Evolutionary conservation across 163 green algal genomes (phyloP).

Genomic region (Scenedesmus sp.): DNA sequence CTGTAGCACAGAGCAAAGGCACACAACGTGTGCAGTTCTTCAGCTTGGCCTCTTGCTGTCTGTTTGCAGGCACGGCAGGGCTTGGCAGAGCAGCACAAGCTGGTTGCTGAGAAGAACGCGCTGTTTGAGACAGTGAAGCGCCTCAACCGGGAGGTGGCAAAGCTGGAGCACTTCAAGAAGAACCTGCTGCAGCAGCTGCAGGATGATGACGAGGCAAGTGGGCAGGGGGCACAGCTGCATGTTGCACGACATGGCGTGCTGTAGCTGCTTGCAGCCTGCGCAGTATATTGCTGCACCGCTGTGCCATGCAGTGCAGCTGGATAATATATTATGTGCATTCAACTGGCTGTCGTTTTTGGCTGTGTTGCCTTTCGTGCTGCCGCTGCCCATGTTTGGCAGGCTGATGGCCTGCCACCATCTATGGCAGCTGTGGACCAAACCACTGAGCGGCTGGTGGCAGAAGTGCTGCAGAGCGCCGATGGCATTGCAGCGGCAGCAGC

Average conservation of each 20-base stretch:
- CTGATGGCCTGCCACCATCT: constrained; percentile 41
- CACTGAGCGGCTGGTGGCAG: constrained; percentile 65
- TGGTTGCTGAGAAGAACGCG: constrained; percentile 73
- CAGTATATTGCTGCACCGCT: not conserved
- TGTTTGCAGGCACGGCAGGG: constrained; percentile 61
- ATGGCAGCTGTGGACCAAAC: constrained; percentile 63
- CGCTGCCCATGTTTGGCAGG: not conserved
- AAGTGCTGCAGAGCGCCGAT: constrained; percentile 65
- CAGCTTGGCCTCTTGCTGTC: not conserved
- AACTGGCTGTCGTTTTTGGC: no score
- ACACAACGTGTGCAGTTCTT: no score
- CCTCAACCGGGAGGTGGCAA: constrained; percentile 77
- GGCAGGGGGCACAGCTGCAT: not conserved
- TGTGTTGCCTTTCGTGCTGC: not conserved
- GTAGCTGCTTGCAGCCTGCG: not conserved
- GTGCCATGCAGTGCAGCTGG: not conserved
- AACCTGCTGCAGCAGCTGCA: constrained; percentile 81
- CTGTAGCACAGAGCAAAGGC: no score
- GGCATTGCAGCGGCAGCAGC: constrained; percentile 36
- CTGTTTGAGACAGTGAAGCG: constrained; percentile 79
- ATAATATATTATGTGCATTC: not conserved
- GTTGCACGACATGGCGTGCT: not conserved
- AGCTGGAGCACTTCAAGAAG: constrained; percentile 80
- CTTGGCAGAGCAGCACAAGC: constrained; percentile 68
- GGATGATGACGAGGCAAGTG: constrained; percentile 66